Base-by-base conservation (phyloP, 2,329 filamentous ascomycete species). In the Nakataea oryzae region DNA sequence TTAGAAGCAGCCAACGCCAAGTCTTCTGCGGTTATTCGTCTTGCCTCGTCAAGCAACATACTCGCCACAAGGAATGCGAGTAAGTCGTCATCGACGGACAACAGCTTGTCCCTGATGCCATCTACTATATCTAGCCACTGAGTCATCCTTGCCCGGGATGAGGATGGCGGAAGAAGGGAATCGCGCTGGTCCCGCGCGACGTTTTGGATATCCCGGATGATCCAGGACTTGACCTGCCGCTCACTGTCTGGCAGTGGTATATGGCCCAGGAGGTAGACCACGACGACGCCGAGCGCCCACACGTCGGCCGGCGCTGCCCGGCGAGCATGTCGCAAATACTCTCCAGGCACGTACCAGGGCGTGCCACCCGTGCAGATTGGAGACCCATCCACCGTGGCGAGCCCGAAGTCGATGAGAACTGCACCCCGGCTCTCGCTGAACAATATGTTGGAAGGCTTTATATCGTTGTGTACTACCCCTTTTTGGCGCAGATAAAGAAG, bases 351-450 rank as follows among this genome's bases (percentile, higher is more conserved):
- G 47, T 50, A 60, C 58, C 58, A 60, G 14, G 58, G 41, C 34
- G 58, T n/a, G 1, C 58, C 58, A 14, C 13, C 58, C 24, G 58
- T 60, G 24, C 24, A 12, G 1, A 12, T 14, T n/a, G 8, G 7
- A 4, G 58, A 60, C 3, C 26, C 58, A 13, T 41, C 21, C 24
- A 54, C n/a, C 3, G 26, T 60, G 13, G 58, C 34, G 34, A 60
- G 58, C 24, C 58, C 58, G 29, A 60, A 60, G 58, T 60, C 58
- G 58, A 60, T 60, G 27, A 60, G 26, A 7, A 60, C 58, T 12
- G 58, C 58, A 26, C 58, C 58, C 6, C 58, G 58, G 3, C 2
- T 3, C 58, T 27, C 32, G 47, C 32, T 50, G 21, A 50, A 60
- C 9, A 54, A 24, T 28, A 60, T 60, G 21, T 60, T 60, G 26